Evolutionary conservation across 345 rosid species (phyloP), one percentile per base, ranked within the genome.

Genomic region (Boechera stricta): DNA sequence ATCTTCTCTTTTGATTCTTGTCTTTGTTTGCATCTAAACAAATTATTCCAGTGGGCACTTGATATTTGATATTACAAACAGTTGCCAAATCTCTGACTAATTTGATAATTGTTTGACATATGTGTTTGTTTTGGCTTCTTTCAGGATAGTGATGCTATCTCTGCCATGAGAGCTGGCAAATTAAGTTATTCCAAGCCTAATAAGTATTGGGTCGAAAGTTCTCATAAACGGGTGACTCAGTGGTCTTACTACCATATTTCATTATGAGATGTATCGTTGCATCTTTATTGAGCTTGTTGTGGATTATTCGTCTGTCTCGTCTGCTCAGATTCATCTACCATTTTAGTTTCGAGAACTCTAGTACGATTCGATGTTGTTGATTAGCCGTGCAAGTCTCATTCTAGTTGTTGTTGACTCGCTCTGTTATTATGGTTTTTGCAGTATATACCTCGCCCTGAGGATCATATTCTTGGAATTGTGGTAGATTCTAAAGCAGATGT

Each of bases 401-500:
- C n/a, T 38, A 33, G 28, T 59, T 45, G 28, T 62, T 62, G 58
- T 45, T 77, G 70, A 77, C 24, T 21, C 24, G 24, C 76, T 69
- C 76, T 64, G 64, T 18, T 62, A 44, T 52, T 21, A 9, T 84
- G 70, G 41, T 51, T 77, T 76, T 18, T 83, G 71, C 88, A 91
- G 97, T 94, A 94, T 56, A 84, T 85, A 64, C 92, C 94, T 66
- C 84, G 85, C 60, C 76, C 60, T 39, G 98, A 86, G 69, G 97
- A 94, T 75, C 67, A 83, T 41, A 79, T 91, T 75, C 94, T 94
- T 84, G 98, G 96, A 77, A 86, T 94, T 5, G 93, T 88, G 72
- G 93, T 87, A 7, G 97, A 91, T 79, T 76, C 82, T 71, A 94
- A 73, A 87, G 76, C 89, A 64, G 96, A 90, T 71, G 97, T 91